Base-by-base conservation (phyloP, 2,329 filamentous ascomycete species). In the Nothopassalora personata region DNA sequence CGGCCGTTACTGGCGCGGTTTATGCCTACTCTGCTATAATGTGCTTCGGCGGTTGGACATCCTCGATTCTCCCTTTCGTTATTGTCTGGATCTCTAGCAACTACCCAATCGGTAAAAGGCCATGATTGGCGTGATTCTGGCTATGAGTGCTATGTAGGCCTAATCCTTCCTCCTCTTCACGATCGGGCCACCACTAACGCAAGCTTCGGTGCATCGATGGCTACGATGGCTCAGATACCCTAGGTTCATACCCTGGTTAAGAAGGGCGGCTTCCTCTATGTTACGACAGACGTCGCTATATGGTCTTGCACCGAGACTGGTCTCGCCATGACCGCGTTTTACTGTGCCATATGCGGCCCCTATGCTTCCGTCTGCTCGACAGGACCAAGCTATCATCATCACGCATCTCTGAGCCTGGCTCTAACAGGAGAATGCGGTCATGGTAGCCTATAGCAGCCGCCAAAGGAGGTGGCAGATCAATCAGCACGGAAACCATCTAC, bases 41-140 rank as follows among this genome's bases (percentile, higher is more conserved):
- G 39, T 60, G 60, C 19, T 33, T 60, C n/a, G 56, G 58, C 1
- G 65, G 66, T 50, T 63, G 60, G 62, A 61, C 57, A 4, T 65
- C 60, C 27, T 64, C 60, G 1, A 49, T 70, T 1, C 66, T 74
- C 10, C 72, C 71, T 1, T 65, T 70, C 18, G 65, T 67, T 9
- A 68, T 69, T 5, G 63, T 74, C n/a, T 62, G 66, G 52, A 66
- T 28, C 61, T 74, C 8, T 65, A 71, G 13, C 68, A 69, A 56
- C 65, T 63, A 11, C 48, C 55, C n/a, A 63, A 57, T 30, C 54
- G 54, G 18, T 67, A 66, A 43, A 73, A 72, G 53, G 64, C 65
- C 55, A 68, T 67, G 8, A 66, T 74, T 3, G 68, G 66, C 60
- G 59, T 64, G 9, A 60, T 74, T 19, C 69, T 74, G 33, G 66